These are phyloP conservation scores for Plasmodium vinckei DNA, from an alignment of 169 alveolate species.

Conservation along the genomic window DNA sequence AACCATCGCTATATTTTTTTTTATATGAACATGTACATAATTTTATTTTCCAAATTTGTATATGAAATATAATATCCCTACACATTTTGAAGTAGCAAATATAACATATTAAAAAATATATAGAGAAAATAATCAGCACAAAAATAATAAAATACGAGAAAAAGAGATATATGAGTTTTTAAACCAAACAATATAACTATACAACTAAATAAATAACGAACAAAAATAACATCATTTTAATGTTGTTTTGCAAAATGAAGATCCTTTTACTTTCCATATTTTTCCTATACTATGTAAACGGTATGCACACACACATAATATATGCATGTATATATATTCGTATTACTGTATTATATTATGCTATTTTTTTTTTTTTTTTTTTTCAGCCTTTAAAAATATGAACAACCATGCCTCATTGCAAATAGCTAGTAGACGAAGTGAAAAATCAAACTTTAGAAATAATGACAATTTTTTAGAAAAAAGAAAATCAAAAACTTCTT, in stretches of 20 bases:
- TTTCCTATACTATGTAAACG: conserved; percentile 31
- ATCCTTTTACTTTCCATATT: conserved; percentile 16
- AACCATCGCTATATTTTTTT: too few species aligned
- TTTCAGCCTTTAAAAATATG: conserved; percentile 31
- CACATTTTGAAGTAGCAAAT: too few species aligned
- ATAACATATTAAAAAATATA: too few species aligned
- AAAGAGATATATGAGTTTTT: background rate
- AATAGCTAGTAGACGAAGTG: background rate
- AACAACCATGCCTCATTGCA: conserved; percentile 9
- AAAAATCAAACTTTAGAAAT: conserved; percentile 1
- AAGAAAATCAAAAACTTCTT: conserved; percentile 1
- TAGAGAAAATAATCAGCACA: too few species aligned
- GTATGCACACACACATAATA: background rate
- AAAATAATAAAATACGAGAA: too few species aligned
- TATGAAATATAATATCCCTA: too few species aligned
- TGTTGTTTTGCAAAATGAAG: conserved; percentile 16
- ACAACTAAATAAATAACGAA: background rate
- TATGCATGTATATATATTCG: background rate
- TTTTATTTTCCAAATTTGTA: too few species aligned
- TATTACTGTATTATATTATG: too few species aligned
- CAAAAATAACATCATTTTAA: background rate
- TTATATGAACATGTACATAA: too few species aligned
- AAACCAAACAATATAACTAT: background rate
- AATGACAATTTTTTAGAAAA: background rate
- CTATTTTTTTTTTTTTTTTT: background rate